Evolutionary conservation across 306 rosid species (phyloP).

Genomic region (Gastrolobium bilobum): DNA sequence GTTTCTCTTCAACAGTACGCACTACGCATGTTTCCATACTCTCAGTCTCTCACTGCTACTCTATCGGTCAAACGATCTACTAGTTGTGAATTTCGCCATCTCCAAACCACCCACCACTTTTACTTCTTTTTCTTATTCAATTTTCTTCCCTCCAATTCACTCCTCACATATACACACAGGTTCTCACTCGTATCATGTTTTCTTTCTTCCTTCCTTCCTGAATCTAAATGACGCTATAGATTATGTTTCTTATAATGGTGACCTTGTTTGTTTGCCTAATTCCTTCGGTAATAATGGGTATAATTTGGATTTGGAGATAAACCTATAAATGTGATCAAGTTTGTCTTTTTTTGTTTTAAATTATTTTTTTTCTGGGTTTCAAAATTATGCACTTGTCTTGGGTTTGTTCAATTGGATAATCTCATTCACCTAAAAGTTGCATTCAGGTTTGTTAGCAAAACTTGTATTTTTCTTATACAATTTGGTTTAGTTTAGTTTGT

Average conservation of each 20-base stretch:
- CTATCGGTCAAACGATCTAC: too few relatives aligned
- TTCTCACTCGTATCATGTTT: conserved; percentile 6
- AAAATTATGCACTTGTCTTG: conserved; percentile 8
- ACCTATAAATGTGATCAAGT: conserved; percentile 7
- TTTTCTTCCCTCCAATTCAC: conserved; percentile 24
- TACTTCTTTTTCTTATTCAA: not conserved
- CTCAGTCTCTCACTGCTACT: too few relatives aligned
- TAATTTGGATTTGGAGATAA: conserved; percentile 22
- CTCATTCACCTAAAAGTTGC: conserved; percentile 13
- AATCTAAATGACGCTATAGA: not conserved
- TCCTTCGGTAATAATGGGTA: not conserved
- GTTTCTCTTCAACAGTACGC: too few relatives aligned
- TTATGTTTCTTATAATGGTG: not conserved
- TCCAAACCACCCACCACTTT: not conserved
- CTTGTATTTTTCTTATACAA: conserved; percentile 4
- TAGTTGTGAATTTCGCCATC: too few relatives aligned
- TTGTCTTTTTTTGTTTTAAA: not conserved
- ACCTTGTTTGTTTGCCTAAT: conserved; percentile 6
- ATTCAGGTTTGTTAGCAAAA: conserved; percentile 20
- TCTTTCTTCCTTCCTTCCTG: not conserved
- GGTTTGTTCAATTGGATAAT: conserved; percentile 29
- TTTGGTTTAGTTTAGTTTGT: conserved; percentile 35
- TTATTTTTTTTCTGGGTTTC: conserved; percentile 3
- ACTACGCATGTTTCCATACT: too few relatives aligned
- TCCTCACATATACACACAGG: conserved; percentile 18